A percentile compares a stretch with the other conserved stretches of the same genome.
phyloP scores from a whole-genome alignment of 2,329 filamentous ascomycete species.

The Pseudohalonectria lignicola region DNA sequence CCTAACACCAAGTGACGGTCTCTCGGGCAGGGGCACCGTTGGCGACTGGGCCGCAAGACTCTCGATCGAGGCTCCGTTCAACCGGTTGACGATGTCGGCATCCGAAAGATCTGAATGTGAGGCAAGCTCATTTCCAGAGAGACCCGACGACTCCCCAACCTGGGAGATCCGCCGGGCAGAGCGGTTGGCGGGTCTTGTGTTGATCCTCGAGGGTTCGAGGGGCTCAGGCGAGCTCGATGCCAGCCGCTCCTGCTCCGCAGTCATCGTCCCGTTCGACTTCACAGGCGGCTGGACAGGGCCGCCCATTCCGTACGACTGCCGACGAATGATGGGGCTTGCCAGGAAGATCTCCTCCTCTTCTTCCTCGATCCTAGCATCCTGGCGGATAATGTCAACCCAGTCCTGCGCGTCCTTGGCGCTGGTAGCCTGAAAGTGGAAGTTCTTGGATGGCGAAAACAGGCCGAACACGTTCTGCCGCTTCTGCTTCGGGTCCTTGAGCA shows the following conservation, averaged over 20 bases:
- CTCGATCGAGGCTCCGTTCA: constrained; percentile 40
- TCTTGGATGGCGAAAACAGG: constrained; percentile 80
- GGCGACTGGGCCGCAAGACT: constrained; percentile 31
- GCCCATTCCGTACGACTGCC: constrained; percentile 27
- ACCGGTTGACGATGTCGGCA: constrained; percentile 34
- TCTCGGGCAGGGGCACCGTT: constrained; percentile 14
- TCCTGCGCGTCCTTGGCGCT: constrained; percentile 65
- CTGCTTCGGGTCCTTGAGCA: constrained; percentile 80
- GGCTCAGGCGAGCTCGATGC: constrained; percentile 54
- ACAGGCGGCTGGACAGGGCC: constrained; percentile 5
- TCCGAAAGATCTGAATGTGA: constrained; percentile 87
- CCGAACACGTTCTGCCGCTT: constrained; percentile 83
- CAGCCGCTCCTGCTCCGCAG: constrained; percentile 29
- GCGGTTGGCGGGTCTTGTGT: constrained; percentile 10
- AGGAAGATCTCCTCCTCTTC: constrained; percentile 77
- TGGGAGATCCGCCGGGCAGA: constrained; percentile 45
- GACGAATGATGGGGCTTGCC: constrained; percentile 49
- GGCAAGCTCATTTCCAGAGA: constrained; percentile 55
- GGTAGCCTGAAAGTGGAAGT: constrained; percentile 78
- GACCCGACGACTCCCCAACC: constrained; percentile 50
- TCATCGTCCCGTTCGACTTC: constrained; percentile 6
- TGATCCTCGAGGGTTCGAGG: constrained; percentile 28
- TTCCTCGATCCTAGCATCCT: constrained; percentile 73
- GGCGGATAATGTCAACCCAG: constrained; percentile 77
- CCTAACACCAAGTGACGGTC: constrained; percentile 27